A percentile compares a stretch with the other conserved stretches of the same genome.
phyloP scores from a whole-genome alignment of 2,329 filamentous ascomycete species.

The Fonsecaea multimorphosa region DNA sequence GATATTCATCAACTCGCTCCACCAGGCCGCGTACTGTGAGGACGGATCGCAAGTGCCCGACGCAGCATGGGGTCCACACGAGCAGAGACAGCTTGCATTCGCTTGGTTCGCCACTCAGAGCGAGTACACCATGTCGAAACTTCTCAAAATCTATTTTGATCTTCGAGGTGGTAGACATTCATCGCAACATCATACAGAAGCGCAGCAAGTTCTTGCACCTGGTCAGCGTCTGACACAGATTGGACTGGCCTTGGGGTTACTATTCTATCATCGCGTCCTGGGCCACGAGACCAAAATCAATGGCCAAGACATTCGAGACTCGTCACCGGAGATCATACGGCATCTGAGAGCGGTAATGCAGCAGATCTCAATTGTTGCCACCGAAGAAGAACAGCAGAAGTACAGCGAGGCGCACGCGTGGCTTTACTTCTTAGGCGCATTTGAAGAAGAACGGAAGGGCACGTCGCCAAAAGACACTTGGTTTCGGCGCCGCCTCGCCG shows the following conservation, averaged over 20 bases:
- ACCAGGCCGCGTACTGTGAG: conserved; percentile 4
- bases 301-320: conserved; percentile 14
- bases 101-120: conserved; percentile 20
- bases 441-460: conserved; percentile 7
- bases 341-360: conserved; percentile 5
- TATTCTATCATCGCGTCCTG: conserved; percentile 7
- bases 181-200: too few relatives aligned
- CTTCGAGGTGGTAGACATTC: background rate
- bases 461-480: background rate
- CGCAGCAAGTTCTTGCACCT: background rate
- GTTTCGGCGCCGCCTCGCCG: conserved; percentile 6
- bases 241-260: conserved; percentile 1
- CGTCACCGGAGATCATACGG: conserved; percentile 4
- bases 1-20: conserved; percentile 1
- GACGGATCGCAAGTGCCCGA: conserved; percentile 5
- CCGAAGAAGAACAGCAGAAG: background rate
- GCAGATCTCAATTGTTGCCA: background rate
- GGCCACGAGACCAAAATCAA: conserved; percentile 13
- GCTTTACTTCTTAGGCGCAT: conserved; percentile 14
- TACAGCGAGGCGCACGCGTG: conserved; percentile 17
- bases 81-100: conserved; percentile 11
- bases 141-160: conserved; percentile 11
- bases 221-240: conserved; percentile 14
- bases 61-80: conserved; percentile 6
- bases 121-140: background rate